Percentiles rank a stretch among this genome's conserved stretches.
These are phyloP conservation scores for Cryptococcus sp. DNA, from an alignment of 1,284 basidiomycete genomes.

Conservation along the genomic window DNA sequence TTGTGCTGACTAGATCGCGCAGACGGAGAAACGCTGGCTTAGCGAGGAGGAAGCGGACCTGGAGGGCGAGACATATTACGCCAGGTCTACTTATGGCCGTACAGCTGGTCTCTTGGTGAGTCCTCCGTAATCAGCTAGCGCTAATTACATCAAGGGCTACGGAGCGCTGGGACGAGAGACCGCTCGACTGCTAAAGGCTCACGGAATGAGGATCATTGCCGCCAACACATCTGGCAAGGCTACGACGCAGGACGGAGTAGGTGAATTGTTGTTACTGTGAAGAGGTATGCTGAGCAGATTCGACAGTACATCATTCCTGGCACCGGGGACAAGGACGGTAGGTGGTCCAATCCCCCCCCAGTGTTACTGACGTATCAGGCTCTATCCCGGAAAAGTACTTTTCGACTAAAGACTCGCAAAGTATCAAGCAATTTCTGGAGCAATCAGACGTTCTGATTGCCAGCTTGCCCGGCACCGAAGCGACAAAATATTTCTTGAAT, in stretches of 20 bases:
- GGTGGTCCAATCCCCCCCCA: background rate
- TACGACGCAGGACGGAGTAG: slow-evolving; percentile 40
- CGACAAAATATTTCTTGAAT: slow-evolving; percentile 43
- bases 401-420: slow-evolving; percentile 36
- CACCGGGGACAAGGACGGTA: slow-evolving; percentile 46
- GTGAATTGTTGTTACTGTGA: slow-evolving; percentile 3
- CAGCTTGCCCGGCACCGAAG: slow-evolving; percentile 43
- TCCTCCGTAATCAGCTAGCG: background rate
- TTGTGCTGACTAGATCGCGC: background rate
- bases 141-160: slow-evolving; percentile 30
- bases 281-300: background rate
- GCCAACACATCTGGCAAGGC: slow-evolving; percentile 48
- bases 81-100: slow-evolving; percentile 33
- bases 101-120: slow-evolving; percentile 47
- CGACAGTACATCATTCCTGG: slow-evolving; percentile 42
- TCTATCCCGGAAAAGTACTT: slow-evolving; percentile 48
- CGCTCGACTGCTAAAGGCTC: slow-evolving; percentile 43
- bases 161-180: slow-evolving; percentile 45
- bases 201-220: slow-evolving; percentile 46
- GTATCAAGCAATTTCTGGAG: slow-evolving; percentile 44
- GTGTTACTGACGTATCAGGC: slow-evolving; percentile 16
- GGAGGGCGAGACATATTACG: slow-evolving; percentile 29
- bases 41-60: slow-evolving; percentile 30
- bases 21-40: slow-evolving; percentile 37
- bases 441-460: slow-evolving; percentile 47